Evolutionary conservation across 768 basidiomycete genomes (phyloP).

Genomic region (Leucogyrophana mollusca): DNA sequence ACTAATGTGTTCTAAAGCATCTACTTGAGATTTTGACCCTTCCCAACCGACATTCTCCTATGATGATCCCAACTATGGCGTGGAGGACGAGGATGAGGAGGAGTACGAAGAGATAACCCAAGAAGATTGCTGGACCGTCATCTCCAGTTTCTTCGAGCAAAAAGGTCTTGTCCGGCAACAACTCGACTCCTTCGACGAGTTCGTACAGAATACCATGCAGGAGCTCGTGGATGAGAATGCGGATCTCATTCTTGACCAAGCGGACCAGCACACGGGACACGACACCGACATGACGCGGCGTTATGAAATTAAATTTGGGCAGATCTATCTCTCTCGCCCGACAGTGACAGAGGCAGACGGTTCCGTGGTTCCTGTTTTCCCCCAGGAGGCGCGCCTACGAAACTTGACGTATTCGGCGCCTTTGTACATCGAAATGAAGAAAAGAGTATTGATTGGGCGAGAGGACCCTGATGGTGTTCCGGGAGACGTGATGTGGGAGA

Average conservation of each 20-base stretch:
- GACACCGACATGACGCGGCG: slow-evolving; percentile 81
- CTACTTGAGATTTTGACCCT: slow-evolving; percentile 44
- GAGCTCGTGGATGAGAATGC: slow-evolving; percentile 96
- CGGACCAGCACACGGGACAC: slow-evolving; percentile 92
- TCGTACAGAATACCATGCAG: slow-evolving; percentile 99
- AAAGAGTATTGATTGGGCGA: slow-evolving; percentile 74
- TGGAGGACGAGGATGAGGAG: slow-evolving; percentile 53
- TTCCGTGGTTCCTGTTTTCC: slow-evolving; percentile 89
- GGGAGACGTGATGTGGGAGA: slow-evolving; percentile 78
- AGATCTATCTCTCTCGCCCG: slow-evolving; percentile 94
- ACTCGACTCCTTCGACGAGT: slow-evolving; percentile 97
- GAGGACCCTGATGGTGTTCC: slow-evolving; percentile 80
- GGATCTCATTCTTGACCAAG: slow-evolving; percentile 95
- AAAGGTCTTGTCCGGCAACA: slow-evolving; percentile 98
- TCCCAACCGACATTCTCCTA: slow-evolving; percentile 49
- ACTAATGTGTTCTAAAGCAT: slow-evolving; percentile 32
- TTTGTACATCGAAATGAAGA: slow-evolving; percentile 93
- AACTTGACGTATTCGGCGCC: slow-evolving; percentile 97
- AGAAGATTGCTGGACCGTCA: slow-evolving; percentile 94
- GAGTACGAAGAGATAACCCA: slow-evolving; percentile 83
- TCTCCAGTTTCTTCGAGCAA: slow-evolving; percentile 94
- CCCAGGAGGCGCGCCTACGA: slow-evolving; percentile 92
- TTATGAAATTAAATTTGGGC: slow-evolving; percentile 96
- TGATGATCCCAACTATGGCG: slow-evolving; percentile 58
- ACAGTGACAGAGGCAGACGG: slow-evolving; percentile 96